Base-by-base conservation (phyloP, 2,329 filamentous ascomycete species). In the Trichophyton schoenleinii region DNA sequence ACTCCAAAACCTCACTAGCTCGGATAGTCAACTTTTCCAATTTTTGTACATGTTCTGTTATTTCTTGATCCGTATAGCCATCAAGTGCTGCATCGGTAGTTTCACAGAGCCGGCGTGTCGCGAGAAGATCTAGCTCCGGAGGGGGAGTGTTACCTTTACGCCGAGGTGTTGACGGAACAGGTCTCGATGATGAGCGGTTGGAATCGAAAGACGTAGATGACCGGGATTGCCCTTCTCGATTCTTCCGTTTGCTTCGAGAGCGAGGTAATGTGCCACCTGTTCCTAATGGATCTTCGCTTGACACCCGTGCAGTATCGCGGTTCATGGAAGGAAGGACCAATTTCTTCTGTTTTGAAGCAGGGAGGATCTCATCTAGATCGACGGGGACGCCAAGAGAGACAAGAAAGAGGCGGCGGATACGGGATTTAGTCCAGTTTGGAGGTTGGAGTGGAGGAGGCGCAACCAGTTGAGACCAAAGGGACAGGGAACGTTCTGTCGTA, bases 321-420 rank as follows among this genome's bases (percentile, higher is more conserved):
- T 80, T 71, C 66, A 94, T 86, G 4, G 91, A 96, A 0, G 94
- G 94, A 1, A 99, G 81, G 3, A 99, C 83, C 18, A 99, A 85
- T 72, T 97, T 97, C 81, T 97, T 97, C 73, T 99, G 94, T 74
- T 97, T 97, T 11, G 89, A 95, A 0, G 92, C 91, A 0, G 94
- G 94, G 6, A 99, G 83, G 61, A 99, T 97, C 77, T 99, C 94
- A 74, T 99, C 94, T 0, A 99, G 81, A 69, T 99, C 94, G 52
- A 99, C 90, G 1, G 94, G 94, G 0, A 99, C 94, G 18, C 94
- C 94, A 0, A 99, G 83, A 1, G 91, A 96, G 60, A 99, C 91
- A 48, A 99, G 84, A 72, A 99, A 99, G 28, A 99, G 83, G 31
- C 94, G 88, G 60, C 94, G 86, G 68, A 96, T 99, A 59, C 91